phyloP scores from a whole-genome alignment of 2,329 filamentous ascomycete genomes.

The Phialocephala subalpina region DNA sequence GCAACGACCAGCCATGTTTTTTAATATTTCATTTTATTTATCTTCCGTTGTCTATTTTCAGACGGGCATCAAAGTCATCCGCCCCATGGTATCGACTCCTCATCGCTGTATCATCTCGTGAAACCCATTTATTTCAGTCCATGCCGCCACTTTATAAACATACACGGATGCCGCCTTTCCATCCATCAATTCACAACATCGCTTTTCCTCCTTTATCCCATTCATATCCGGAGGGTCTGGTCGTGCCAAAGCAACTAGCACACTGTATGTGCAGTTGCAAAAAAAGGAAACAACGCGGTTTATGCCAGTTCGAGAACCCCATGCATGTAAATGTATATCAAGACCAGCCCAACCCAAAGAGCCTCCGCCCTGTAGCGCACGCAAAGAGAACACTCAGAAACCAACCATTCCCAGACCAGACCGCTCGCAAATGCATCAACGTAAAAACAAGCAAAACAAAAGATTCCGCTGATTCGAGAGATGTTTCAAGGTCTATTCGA shows the following conservation, averaged over 20 bases:
- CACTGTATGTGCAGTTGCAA: neutral
- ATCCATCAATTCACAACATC: slow-evolving; percentile 4
- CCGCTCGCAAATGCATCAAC: slow-evolving; percentile 42
- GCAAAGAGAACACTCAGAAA: slow-evolving; percentile 23
- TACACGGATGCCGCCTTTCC: slow-evolving; percentile 9
- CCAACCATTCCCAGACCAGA: slow-evolving; percentile 27
- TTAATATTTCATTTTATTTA: slow-evolving; percentile 8
- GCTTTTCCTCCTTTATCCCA: neutral
- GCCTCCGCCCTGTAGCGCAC: slow-evolving; percentile 12
- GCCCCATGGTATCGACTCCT: slow-evolving; percentile 10
- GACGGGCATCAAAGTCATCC: slow-evolving; percentile 1
- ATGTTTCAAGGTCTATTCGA: slow-evolving; percentile 19
- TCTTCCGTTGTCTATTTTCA: slow-evolving; percentile 12
- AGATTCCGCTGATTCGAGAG: slow-evolving; percentile 29
- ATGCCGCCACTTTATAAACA: slow-evolving; percentile 14
- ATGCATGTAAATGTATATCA: slow-evolving; percentile 25
- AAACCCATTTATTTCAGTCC: slow-evolving; percentile 14
- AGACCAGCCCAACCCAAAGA: slow-evolving; percentile 23
- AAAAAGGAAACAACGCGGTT: neutral
- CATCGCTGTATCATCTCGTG: slow-evolving; percentile 10
- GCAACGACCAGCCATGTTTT: neutral
- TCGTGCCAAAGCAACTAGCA: slow-evolving; percentile 6
- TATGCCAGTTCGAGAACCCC: slow-evolving; percentile 7
- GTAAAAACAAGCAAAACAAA: slow-evolving; percentile 37
- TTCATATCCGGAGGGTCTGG: neutral